A percentile compares a stretch with the other conserved stretches of the same genome.
These are phyloP conservation scores for Erigeron philadelphicus DNA, from an alignment of 140 eudicot species.

Conservation along the genomic window DNA sequence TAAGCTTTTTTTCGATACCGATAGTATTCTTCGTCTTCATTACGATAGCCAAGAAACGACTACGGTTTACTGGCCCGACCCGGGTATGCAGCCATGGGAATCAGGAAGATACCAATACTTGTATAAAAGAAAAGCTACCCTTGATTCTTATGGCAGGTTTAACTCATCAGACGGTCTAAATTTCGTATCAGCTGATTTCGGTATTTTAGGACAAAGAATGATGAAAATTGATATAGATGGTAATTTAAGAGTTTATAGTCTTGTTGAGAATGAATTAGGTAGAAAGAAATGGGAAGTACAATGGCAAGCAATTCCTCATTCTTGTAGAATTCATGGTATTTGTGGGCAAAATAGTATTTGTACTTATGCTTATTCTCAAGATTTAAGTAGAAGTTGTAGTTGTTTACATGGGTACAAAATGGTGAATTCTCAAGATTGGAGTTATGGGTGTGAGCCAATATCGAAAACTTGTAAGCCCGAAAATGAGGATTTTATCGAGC, in stretches of 20 bases:
- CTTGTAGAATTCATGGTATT: slow-evolving; percentile 46
- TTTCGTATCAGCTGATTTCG: slow-evolving; percentile 37
- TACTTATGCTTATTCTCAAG: slow-evolving; percentile 19
- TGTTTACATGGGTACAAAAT: slow-evolving; percentile 44
- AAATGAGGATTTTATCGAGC: slow-evolving; percentile 23
- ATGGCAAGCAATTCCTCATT: slow-evolving; percentile 33
- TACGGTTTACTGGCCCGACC: slow-evolving; percentile 44
- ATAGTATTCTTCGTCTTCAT: slow-evolving; percentile 31
- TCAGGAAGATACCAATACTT: slow-evolving; percentile 32
- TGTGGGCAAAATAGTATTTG: slow-evolving; percentile 60
- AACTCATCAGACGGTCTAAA: slow-evolving; percentile 37
- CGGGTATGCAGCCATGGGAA: slow-evolving; percentile 27
- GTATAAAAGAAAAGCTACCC: slow-evolving; percentile 27
- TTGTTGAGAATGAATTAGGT: slow-evolving; percentile 14
- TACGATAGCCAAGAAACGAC: slow-evolving; percentile 29
- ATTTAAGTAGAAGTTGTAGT: slow-evolving; percentile 28
- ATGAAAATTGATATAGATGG: slow-evolving; percentile 49
- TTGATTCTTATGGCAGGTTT: slow-evolving; percentile 45
- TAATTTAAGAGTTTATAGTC: slow-evolving; percentile 46
- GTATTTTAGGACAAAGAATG: slow-evolving; percentile 37
- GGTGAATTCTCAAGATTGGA: slow-evolving; percentile 37
- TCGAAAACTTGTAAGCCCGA: slow-evolving; percentile 13
- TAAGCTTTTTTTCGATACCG: slow-evolving; percentile 34
- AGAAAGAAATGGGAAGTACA: slow-evolving; percentile 33
- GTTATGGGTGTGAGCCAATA: slow-evolving; percentile 34